A percentile compares a stretch with the other conserved stretches of the same genome.
These are phyloP conservation scores for Hypoxylon intermedium DNA, from an alignment of 495 filamentous ascomycete species.

Conservation along the genomic window DNA sequence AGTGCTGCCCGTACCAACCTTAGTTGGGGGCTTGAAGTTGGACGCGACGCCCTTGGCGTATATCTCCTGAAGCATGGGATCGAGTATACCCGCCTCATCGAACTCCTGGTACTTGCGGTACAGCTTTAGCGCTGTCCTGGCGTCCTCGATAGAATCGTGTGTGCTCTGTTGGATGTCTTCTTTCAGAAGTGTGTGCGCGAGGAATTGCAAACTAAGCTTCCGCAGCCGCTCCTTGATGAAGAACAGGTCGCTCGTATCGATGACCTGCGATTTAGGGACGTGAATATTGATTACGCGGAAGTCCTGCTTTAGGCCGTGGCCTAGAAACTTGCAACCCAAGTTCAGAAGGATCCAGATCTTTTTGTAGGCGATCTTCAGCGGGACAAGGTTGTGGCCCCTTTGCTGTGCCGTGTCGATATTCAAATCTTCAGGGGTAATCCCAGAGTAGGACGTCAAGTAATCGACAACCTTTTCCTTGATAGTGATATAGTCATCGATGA, in stretches of 20 bases:
- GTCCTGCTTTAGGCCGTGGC: constrained; percentile 89
- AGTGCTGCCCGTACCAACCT: constrained; percentile 29
- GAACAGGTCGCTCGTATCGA: constrained; percentile 91
- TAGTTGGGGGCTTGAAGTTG: constrained; percentile 76
- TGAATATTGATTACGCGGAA: constrained; percentile 98
- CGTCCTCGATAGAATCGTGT: constrained; percentile 95
- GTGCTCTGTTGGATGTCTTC: constrained; percentile 89
- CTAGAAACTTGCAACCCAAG: constrained; percentile 90
- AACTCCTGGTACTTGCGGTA: constrained; percentile 93
- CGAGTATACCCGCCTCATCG: constrained; percentile 79
- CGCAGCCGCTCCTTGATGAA: constrained; percentile 72
- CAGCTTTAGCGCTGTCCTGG: constrained; percentile 83
- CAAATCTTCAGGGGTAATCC: constrained; percentile 84
- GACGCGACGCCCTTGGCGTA: constrained; percentile 74
- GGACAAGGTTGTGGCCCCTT: constrained; percentile 73
- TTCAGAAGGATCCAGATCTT: constrained; percentile 97
- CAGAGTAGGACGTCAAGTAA: constrained; percentile 91
- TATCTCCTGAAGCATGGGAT: constrained; percentile 79
- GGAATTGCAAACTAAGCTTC: constrained; percentile 83
- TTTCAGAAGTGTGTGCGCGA: constrained; percentile 86
- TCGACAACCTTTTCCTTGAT: constrained; percentile 92
- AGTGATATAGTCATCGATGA: constrained; percentile 96
- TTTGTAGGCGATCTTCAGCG: constrained; percentile 92
- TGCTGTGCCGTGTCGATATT: constrained; percentile 69
- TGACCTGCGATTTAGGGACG: constrained; percentile 86